These are phyloP conservation scores for Coemansia sp. DNA, from an alignment of 192 early-diverging fungal genomes.

Conservation along the genomic window DNA sequence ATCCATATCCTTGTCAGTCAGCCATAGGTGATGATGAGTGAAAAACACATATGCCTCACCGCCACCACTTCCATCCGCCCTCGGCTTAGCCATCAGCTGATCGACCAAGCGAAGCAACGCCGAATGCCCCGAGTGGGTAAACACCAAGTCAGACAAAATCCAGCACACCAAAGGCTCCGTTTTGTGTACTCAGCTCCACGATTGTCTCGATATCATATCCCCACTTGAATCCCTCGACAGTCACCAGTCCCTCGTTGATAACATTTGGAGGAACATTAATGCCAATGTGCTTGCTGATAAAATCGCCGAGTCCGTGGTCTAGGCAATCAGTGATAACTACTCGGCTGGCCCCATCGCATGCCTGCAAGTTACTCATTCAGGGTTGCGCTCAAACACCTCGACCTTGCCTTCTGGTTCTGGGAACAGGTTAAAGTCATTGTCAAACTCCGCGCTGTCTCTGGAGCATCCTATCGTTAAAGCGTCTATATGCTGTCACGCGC, in stretches of 20 bases:
- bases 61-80: neutral
- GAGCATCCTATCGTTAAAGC: too few relatives aligned
- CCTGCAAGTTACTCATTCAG: slow-evolving; percentile 24
- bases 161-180: slow-evolving; percentile 69
- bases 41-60: slow-evolving; percentile 77
- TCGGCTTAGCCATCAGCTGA: slow-evolving; percentile 57
- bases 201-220: slow-evolving; percentile 36
- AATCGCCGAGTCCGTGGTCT: too few relatives aligned
- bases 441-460: slow-evolving; percentile 24
- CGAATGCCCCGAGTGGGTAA: slow-evolving; percentile 87
- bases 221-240: slow-evolving; percentile 46
- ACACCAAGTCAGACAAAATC: slow-evolving; percentile 82
- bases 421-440: slow-evolving; percentile 21
- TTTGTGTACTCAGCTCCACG: neutral
- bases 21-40: slow-evolving; percentile 81
- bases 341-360: slow-evolving; percentile 64
- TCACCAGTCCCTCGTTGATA: slow-evolving; percentile 11
- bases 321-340: slow-evolving; percentile 54
- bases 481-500: neutral
- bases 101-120: slow-evolving; percentile 71
- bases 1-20: slow-evolving; percentile 73
- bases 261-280: slow-evolving; percentile 59
- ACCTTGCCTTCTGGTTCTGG: slow-evolving; percentile 59
- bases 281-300: too few relatives aligned
- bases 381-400: slow-evolving; percentile 57